Conservation (phyloP, 2,329 filamentous ascomycete genomes). For the Cryphonectria parasitica region DNA sequence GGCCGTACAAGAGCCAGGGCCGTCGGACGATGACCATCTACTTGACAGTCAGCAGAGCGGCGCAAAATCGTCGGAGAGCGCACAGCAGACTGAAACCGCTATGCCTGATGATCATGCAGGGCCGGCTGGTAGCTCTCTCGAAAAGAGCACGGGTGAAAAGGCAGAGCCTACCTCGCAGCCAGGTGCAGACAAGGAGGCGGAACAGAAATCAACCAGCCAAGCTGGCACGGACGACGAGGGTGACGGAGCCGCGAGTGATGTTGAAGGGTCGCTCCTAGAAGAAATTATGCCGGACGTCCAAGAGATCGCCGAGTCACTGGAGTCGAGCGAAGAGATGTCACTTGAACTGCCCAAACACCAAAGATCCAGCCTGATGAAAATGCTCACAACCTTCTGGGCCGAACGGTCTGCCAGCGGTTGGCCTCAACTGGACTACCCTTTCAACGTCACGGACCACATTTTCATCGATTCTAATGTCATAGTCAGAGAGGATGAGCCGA, state of each 20-base stretch:
- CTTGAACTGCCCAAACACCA: conserved; percentile 89
- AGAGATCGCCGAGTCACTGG: conserved; percentile 65
- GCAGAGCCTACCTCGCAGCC: conserved; percentile 37
- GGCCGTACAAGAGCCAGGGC: conserved; percentile 80
- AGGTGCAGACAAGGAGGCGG: conserved; percentile 48
- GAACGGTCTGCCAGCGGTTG: conserved; percentile 95
- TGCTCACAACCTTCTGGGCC: conserved; percentile 97
- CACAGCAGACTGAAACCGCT: conserved; percentile 29
- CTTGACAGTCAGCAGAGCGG: conserved; percentile 41
- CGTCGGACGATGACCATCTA: conserved; percentile 64
- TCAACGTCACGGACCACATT: conserved; percentile 87
- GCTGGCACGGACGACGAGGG: conserved; percentile 70
- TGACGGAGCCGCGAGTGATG: conserved; percentile 64
- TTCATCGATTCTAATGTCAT: conserved; percentile 98
- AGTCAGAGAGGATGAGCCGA: conserved; percentile 95
- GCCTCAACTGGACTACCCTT: conserved; percentile 88
- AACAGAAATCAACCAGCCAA: conserved; percentile 54
- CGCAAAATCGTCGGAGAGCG: conserved; percentile 39
- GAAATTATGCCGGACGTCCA: conserved; percentile 68
- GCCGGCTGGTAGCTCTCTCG: conserved; percentile 26
- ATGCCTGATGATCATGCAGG: conserved; percentile 27
- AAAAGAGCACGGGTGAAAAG: conserved; percentile 24
- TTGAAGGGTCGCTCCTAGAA: conserved; percentile 70
- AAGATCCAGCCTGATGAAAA: conserved; percentile 90
- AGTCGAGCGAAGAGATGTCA: conserved; percentile 62